These are phyloP conservation scores for Persicaria maculosa DNA, from an alignment of 148 eudicot species.

Conservation along the genomic window DNA sequence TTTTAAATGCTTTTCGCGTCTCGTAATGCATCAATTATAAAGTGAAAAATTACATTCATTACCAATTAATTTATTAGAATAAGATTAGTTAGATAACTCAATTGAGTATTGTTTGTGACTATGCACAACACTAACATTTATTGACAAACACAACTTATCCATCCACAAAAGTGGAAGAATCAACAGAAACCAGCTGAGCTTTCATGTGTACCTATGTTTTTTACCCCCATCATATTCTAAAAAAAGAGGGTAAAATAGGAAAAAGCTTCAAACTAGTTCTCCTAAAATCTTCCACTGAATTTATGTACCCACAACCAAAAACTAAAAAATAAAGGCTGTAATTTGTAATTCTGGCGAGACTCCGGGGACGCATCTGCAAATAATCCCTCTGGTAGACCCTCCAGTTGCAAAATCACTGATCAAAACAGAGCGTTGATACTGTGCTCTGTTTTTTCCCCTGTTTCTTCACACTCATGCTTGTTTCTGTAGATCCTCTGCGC, in stretches of 20 bases:
- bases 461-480: conserved; percentile 29
- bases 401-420: conserved; percentile 8
- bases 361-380: conserved; percentile 66
- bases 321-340: background rate
- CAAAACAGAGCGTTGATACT: background rate
- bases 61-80: no score
- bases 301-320: background rate
- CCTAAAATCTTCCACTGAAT: background rate
- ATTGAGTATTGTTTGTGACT: no score
- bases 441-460: conserved; percentile 5
- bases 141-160: background rate
- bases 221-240: background rate
- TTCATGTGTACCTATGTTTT: conserved; percentile 7
- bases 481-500: conserved; percentile 37
- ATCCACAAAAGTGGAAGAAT: conserved; percentile 29
- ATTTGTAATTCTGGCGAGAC: conserved; percentile 8
- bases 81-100: no score
- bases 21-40: no score
- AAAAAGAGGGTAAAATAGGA: background rate
- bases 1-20: no score
- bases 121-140: no score
- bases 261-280: conserved; percentile 1
- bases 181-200: conserved; percentile 82
- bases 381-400: conserved; percentile 63
- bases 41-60: no score